Evolutionary conservation across 2,329 filamentous ascomycete species (phyloP).

Genomic region (Ustulina deusta): DNA sequence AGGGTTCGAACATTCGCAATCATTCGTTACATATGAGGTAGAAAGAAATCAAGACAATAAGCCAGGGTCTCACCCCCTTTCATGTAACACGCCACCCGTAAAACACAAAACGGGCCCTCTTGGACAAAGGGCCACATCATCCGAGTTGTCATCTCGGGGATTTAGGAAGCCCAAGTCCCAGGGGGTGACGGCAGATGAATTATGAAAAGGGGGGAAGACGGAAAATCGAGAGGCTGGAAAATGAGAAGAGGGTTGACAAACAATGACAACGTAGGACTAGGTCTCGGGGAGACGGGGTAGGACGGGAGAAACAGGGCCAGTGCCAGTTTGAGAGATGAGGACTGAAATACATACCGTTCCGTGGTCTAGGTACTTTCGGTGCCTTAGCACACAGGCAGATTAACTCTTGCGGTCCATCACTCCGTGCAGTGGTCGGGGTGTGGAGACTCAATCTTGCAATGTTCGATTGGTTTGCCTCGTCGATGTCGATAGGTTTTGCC

Average conservation of each 20-base stretch:
- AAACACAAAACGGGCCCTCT: conserved; percentile 40
- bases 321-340: conserved; percentile 31
- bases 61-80: conserved; percentile 44
- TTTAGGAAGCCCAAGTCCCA: conserved; percentile 32
- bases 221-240: conserved; percentile 31
- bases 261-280: conserved; percentile 27
- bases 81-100: conserved; percentile 41
- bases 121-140: conserved; percentile 44
- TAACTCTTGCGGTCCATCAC: conserved; percentile 53
- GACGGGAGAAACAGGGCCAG: conserved; percentile 31
- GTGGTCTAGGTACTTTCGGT: conserved; percentile 68
- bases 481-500: conserved; percentile 59
- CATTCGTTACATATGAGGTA: conserved; percentile 30
- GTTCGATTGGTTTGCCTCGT: conserved; percentile 57
- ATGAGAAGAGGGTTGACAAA: conserved; percentile 32
- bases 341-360: conserved; percentile 63
- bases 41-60: conserved; percentile 43
- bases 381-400: conserved; percentile 69
- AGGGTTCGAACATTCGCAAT: conserved; percentile 32
- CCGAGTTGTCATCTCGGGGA: conserved; percentile 47
- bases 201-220: conserved; percentile 3
- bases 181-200: not conserved
- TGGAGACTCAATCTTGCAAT: conserved; percentile 53
- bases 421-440: conserved; percentile 50
- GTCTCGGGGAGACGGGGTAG: conserved; percentile 32